phyloP scores from a whole-genome alignment of 495 filamentous ascomycete genomes.

The Podospora conica region DNA sequence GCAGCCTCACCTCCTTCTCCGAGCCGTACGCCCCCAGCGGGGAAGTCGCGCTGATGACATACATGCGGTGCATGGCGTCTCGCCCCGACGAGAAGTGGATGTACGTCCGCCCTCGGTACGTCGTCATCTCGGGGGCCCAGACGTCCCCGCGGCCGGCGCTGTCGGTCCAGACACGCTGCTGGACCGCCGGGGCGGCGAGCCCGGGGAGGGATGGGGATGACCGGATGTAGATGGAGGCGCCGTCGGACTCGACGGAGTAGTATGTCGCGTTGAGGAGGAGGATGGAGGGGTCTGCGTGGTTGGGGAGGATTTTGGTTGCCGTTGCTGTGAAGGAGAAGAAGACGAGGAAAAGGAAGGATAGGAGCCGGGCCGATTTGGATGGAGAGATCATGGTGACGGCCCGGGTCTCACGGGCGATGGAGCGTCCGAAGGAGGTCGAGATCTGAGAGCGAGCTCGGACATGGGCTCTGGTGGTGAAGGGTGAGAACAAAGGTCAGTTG shows the following conservation, averaged over 20 bases:
- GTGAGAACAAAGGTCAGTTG: neutral
- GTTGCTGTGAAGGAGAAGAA: neutral
- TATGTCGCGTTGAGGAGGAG: slow-evolving; percentile 7
- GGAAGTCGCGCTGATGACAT: slow-evolving; percentile 10
- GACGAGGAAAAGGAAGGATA: neutral
- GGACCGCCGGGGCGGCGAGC: slow-evolving; percentile 2
- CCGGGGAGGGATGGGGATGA: slow-evolving; percentile 4
- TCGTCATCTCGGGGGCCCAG: slow-evolving; percentile 14
- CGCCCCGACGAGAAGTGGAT: slow-evolving; percentile 13
- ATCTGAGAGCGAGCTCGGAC: neutral
- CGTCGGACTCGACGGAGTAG: slow-evolving; percentile 13
- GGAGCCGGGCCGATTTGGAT: neutral
- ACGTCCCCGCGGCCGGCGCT: slow-evolving; percentile 6
- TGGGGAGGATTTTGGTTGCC: slow-evolving; percentile 7
- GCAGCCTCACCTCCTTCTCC: slow-evolving; percentile 6
- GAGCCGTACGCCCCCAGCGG: slow-evolving; percentile 2
- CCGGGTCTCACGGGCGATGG: neutral
- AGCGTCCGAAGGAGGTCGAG: neutral
- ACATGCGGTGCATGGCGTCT: slow-evolving; percentile 12
- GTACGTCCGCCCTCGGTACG: slow-evolving; percentile 6
- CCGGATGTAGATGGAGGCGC: slow-evolving; percentile 12
- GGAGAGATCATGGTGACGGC: neutral
- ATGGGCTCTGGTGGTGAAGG: neutral
- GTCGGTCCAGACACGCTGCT: slow-evolving; percentile 10
- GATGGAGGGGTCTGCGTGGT: slow-evolving; percentile 5